Evolutionary conservation across 192 early-diverging fungal species (phyloP), one percentile per base, ranked within the genome.

Genomic region (Kickxella alabastrina): DNA sequence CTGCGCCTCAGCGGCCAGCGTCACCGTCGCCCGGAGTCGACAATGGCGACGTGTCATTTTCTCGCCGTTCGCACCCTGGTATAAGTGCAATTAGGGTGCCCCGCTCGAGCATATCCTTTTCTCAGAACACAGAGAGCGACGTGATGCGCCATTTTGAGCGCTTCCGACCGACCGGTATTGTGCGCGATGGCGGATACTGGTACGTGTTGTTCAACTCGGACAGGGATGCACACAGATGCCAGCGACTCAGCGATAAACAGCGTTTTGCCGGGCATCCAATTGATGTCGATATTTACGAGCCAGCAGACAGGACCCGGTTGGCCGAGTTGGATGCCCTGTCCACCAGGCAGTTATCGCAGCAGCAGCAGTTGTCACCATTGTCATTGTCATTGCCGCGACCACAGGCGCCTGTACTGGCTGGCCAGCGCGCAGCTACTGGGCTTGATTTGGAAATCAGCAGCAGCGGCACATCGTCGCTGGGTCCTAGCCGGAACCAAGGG

Each of bases 151-250:
- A 58, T 27, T 75, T 79, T 51, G 61, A 65, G 55, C 61, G 65
- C 14, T 75, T 62, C 41, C 40, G 66, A 10, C 77, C 77, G 4
- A 52, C 26, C 2, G 35, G 59, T 3, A 55, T 66, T 8, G 55
- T 49, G 5, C 57, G 60, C 8, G 62, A 69, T 53, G 54, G 53
- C 2, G 66, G 58, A 2, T 66, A 75, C 39, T 79, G 77, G 77
- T 65, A 65, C 36, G 54, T 79, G n/a, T 32, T 65, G 18, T 79
- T 79, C 46, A 34, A 45, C 2, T 60, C 65, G 9, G 54, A 64
- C 18, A 43, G 70, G 12, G 77, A 79, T 49, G 77, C 77, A 8
- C 71, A 70, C 19, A 24, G 77, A 3, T 79, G 71, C 42, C 77
- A 75, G 54, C 25, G 58, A 18, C 37, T 75, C 25, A 66, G 52